These are phyloP conservation scores for Podospora comata DNA, from an alignment of 495 filamentous ascomycete genomes.

Conservation along the genomic window DNA sequence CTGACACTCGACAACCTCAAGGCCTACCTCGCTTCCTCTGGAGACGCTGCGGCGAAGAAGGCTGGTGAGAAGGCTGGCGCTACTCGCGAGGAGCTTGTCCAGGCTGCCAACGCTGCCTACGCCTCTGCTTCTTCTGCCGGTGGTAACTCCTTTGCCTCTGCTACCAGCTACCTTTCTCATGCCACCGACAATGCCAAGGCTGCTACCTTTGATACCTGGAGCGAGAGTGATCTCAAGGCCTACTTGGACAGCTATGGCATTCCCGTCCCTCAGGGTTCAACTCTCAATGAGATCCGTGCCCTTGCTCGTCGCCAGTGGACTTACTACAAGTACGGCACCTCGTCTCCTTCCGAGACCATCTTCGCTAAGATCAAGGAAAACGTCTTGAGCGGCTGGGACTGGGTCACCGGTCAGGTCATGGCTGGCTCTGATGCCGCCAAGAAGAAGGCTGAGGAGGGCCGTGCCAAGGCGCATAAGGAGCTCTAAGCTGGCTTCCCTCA, in stretches of 20 bases:
- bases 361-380: constrained; percentile 60
- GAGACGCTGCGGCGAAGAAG: constrained; percentile 64
- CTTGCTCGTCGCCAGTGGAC: constrained; percentile 68
- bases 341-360: constrained; percentile 59
- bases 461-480: constrained; percentile 34
- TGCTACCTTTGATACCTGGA: constrained; percentile 74
- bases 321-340: constrained; percentile 76
- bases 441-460: constrained; percentile 45
- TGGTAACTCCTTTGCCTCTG: constrained; percentile 65
- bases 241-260: constrained; percentile 82
- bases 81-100: constrained; percentile 68
- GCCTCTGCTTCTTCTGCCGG: constrained; percentile 64
- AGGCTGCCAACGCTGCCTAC: constrained; percentile 69
- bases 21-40: constrained; percentile 60
- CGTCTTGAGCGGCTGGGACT: constrained; percentile 51
- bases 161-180: constrained; percentile 66
- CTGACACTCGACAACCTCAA: constrained; percentile 74
- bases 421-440: constrained; percentile 62
- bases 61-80: constrained; percentile 60
- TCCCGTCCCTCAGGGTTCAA: constrained; percentile 66
- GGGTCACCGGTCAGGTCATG: constrained; percentile 58
- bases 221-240: constrained; percentile 69
- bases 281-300: constrained; percentile 61
- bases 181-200: constrained; percentile 70
- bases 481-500: constrained; percentile 22